These are phyloP conservation scores for Penicillium bialowiezense DNA, from an alignment of 495 filamentous ascomycete species.

Conservation along the genomic window DNA sequence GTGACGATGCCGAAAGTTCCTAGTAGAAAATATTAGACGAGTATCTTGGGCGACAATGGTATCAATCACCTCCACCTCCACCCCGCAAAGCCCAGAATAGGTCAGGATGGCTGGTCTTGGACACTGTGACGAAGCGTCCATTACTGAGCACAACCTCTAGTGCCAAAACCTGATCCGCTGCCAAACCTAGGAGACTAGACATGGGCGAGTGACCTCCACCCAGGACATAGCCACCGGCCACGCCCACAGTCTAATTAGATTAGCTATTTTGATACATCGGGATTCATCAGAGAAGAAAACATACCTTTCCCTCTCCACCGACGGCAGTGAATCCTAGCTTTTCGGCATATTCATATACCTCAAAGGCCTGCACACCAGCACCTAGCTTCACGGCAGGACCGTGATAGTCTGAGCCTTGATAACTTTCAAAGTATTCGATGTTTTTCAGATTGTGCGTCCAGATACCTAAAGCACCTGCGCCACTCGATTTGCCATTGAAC, in stretches of 20 bases:
- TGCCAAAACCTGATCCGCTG: slow-evolving; percentile 48
- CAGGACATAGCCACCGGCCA: slow-evolving; percentile 41
- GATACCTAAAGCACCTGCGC: slow-evolving; percentile 51
- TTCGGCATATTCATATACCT: slow-evolving; percentile 48
- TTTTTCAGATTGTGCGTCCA: slow-evolving; percentile 62
- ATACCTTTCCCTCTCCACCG: slow-evolving; percentile 49
- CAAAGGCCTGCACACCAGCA: slow-evolving; percentile 52
- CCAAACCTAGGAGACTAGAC: slow-evolving; percentile 49
- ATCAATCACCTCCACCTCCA: slow-evolving; percentile 17
- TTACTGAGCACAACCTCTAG: slow-evolving; percentile 54
- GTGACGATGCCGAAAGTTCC: slow-evolving; percentile 52
- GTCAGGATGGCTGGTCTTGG: slow-evolving; percentile 48
- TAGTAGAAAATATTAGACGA: not conserved
- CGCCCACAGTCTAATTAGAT: slow-evolving; percentile 29
- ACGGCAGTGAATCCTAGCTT: slow-evolving; percentile 48
- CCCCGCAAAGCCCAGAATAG: slow-evolving; percentile 56
- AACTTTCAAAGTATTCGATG: slow-evolving; percentile 35
- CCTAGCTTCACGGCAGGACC: slow-evolving; percentile 56
- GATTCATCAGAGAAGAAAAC: too few species aligned
- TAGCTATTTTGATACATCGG: not conserved
- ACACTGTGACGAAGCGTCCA: slow-evolving; percentile 51
- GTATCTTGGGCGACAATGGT: not conserved
- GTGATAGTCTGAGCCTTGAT: slow-evolving; percentile 31
- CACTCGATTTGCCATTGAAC: slow-evolving; percentile 57
- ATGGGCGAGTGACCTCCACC: slow-evolving; percentile 50